phyloP scores from a whole-genome alignment of 2,329 filamentous ascomycete species.

The Amesomyces nigricolor region DNA sequence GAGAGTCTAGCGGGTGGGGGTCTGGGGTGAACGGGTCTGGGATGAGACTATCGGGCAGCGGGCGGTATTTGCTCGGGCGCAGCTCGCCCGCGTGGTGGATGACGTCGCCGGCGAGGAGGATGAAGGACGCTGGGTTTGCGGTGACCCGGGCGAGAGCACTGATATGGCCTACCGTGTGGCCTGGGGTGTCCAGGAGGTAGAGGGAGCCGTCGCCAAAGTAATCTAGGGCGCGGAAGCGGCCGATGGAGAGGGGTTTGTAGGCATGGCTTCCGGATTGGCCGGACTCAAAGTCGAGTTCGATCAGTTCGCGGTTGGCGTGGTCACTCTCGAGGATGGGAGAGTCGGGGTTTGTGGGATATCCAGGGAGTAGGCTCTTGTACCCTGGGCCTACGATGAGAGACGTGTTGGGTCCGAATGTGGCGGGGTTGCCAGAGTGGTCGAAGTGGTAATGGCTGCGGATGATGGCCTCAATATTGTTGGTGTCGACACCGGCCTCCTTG shows the following conservation, averaged over 20 bases:
- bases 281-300: slow-evolving; percentile 23
- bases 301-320: slow-evolving; percentile 24
- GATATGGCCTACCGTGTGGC: slow-evolving; percentile 28
- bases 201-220: slow-evolving; percentile 29
- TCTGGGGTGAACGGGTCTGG: slow-evolving; percentile 35
- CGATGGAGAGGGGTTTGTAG: slow-evolving; percentile 15
- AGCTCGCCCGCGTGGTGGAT: slow-evolving; percentile 38
- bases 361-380: slow-evolving; percentile 38
- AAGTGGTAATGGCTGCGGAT: slow-evolving; percentile 36
- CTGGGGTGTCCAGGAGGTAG: slow-evolving; percentile 28
- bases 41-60: slow-evolving; percentile 33
- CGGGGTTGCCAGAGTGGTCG: slow-evolving; percentile 46
- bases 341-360: slow-evolving; percentile 36
- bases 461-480: slow-evolving; percentile 21
- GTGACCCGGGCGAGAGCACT: slow-evolving; percentile 37
- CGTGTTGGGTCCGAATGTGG: slow-evolving; percentile 37
- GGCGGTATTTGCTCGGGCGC: slow-evolving; percentile 32
- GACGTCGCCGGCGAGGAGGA: slow-evolving; percentile 40
- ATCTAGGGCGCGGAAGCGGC: slow-evolving; percentile 24
- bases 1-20: slow-evolving; percentile 12
- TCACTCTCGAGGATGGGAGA: slow-evolving; percentile 30
- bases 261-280: not conserved
- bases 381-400: slow-evolving; percentile 45
- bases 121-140: slow-evolving; percentile 30
- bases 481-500: slow-evolving; percentile 18